Conservation (phyloP, 2,329 filamentous ascomycete genomes). For the Scopulariopsis brevicaulis region DNA sequence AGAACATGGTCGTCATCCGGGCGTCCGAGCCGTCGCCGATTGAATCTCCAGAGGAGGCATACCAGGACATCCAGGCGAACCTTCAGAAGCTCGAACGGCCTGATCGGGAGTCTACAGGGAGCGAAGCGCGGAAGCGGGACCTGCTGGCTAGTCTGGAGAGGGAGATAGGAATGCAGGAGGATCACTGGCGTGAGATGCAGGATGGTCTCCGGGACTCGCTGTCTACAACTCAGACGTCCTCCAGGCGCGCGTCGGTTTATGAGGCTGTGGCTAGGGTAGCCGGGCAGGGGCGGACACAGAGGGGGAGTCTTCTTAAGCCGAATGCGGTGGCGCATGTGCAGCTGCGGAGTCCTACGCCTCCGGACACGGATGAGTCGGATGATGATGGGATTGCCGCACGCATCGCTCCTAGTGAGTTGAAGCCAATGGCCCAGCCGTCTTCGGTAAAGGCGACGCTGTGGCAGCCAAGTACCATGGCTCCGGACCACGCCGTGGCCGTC, state of each 20-base stretch:
- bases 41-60: conserved; percentile 37
- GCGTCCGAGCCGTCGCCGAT: conserved; percentile 38
- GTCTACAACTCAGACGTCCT: conserved; percentile 28
- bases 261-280: neutral
- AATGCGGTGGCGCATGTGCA: conserved; percentile 14
- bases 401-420: neutral
- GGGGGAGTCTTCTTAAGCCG: conserved; percentile 3
- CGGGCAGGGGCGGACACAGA: neutral
- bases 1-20: conserved; percentile 30
- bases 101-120: conserved; percentile 21
- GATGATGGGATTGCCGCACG: conserved; percentile 10
- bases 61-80: conserved; percentile 38
- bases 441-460: neutral
- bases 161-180: conserved; percentile 50
- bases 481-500: neutral
- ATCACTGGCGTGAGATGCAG: conserved; percentile 47
- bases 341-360: conserved; percentile 40
- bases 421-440: neutral
- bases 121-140: conserved; percentile 25
- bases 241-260: conserved; percentile 15
- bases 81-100: conserved; percentile 34
- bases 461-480: neutral
- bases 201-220: conserved; percentile 39
- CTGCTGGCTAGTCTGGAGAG: conserved; percentile 47
- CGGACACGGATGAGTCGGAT: conserved; percentile 38